phyloP scores from a whole-genome alignment of 176 grass and related monocot species.

The Carex scoparia region DNA sequence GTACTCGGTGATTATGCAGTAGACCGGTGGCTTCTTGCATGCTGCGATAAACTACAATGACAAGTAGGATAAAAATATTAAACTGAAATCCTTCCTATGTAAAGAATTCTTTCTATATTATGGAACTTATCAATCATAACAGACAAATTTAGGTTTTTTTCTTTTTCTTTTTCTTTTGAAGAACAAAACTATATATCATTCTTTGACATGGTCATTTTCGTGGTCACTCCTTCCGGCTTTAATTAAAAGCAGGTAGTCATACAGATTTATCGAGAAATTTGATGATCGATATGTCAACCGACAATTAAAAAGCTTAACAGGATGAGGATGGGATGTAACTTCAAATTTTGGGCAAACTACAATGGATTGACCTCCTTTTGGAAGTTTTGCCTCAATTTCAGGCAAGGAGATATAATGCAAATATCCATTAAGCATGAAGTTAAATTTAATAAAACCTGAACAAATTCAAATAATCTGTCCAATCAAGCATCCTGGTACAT shows the following conservation, averaged over 20 bases:
- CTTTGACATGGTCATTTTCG: background rate
- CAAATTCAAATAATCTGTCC: background rate
- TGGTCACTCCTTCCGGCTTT: background rate
- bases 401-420: background rate
- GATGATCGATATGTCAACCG: background rate
- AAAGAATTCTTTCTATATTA: background rate
- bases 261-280: background rate
- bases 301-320: background rate
- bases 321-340: background rate
- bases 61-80: background rate
- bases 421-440: background rate
- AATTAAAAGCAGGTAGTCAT: background rate
- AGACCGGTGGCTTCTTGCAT: conserved; percentile 89
- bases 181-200: background rate
- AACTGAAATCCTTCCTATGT: background rate
- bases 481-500: background rate
- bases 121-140: too few relatives aligned
- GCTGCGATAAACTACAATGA: conserved; percentile 84
- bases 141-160: too few relatives aligned
- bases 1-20: conserved; percentile 99
- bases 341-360: background rate
- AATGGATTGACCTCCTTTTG: background rate
- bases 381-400: background rate
- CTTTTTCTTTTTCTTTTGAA: background rate
- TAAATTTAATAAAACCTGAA: background rate